Conservation (phyloP, 139 green algal species). For the Coelastrella sp. region DNA sequence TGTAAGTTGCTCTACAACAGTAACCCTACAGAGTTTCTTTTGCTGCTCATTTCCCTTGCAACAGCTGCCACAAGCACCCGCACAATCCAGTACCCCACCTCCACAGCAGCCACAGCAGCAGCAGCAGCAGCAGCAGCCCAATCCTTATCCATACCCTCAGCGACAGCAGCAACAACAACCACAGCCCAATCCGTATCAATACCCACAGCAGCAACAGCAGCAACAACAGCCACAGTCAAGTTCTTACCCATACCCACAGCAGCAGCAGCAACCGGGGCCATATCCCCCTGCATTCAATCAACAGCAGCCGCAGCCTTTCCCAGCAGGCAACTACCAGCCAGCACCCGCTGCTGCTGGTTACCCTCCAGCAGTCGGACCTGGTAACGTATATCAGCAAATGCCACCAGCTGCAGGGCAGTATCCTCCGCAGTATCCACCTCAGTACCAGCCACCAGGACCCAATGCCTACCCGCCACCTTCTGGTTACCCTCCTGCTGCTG, state of each 20-base stretch:
- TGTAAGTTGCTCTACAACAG: not conserved
- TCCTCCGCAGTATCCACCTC: not conserved
- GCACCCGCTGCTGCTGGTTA: not conserved
- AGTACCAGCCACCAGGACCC: not conserved
- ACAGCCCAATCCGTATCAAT: not conserved
- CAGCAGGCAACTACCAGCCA: not conserved
- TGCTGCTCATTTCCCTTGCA: not conserved
- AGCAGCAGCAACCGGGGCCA: slow-evolving; percentile 1
- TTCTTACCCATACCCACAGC: not conserved
- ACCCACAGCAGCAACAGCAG: not conserved
- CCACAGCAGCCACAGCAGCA: not conserved
- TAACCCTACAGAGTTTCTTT: not conserved
- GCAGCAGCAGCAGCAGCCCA: slow-evolving; percentile 25
- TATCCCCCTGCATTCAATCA: not conserved
- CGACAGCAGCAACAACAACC: slow-evolving; percentile 6
- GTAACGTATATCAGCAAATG: no score
- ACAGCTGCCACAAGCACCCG: not conserved
- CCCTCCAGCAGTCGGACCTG: no score
- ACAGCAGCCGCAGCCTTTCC: not conserved
- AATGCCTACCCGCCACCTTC: not conserved
- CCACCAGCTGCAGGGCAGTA: no score
- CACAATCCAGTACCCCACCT: not conserved
- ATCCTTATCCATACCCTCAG: not conserved
- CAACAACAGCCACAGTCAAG: slow-evolving; percentile 1
- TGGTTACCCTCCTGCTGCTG: not conserved